phyloP scores from a whole-genome alignment of 164 flowering plant species.

The Aristolochia californica region DNA sequence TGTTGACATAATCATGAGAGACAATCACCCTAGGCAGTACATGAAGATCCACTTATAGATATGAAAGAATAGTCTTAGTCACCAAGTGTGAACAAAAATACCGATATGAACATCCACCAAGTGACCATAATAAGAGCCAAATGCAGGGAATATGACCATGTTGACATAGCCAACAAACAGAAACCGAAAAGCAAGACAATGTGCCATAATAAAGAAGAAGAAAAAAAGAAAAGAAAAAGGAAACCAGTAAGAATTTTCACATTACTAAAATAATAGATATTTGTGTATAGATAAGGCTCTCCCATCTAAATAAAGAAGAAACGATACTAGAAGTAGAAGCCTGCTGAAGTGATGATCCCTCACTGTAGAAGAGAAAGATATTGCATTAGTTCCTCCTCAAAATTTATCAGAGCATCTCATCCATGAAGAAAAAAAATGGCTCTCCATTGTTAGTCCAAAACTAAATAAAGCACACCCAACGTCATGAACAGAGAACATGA shows the following conservation, averaged over 20 bases:
- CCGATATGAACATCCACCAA: too few species aligned
- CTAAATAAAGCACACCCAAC: too few species aligned
- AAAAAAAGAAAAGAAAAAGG: not conserved
- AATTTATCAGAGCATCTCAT: not conserved
- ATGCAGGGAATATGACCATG: too few species aligned
- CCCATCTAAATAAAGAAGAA: not conserved
- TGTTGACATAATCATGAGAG: too few species aligned
- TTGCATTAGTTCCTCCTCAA: not conserved
- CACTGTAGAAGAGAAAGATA: slow-evolving; percentile 23
- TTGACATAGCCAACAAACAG: too few species aligned
- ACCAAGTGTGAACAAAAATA: too few species aligned
- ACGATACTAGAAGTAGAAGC: slow-evolving; percentile 9
- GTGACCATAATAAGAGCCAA: too few species aligned
- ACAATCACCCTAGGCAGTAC: too few species aligned
- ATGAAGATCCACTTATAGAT: too few species aligned
- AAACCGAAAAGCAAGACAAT: too few species aligned
- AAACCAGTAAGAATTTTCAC: not conserved
- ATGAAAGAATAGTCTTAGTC: too few species aligned
- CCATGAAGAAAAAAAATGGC: not conserved
- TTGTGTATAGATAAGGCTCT: not conserved
- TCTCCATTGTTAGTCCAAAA: not conserved
- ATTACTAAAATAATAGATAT: not conserved
- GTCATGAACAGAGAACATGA: not conserved
- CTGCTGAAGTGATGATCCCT: slow-evolving; percentile 16
- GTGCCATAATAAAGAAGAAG: too few species aligned